These are phyloP conservation scores for Ophiostoma quercus DNA, from an alignment of 2,329 filamentous ascomycete genomes.

Conservation along the genomic window DNA sequence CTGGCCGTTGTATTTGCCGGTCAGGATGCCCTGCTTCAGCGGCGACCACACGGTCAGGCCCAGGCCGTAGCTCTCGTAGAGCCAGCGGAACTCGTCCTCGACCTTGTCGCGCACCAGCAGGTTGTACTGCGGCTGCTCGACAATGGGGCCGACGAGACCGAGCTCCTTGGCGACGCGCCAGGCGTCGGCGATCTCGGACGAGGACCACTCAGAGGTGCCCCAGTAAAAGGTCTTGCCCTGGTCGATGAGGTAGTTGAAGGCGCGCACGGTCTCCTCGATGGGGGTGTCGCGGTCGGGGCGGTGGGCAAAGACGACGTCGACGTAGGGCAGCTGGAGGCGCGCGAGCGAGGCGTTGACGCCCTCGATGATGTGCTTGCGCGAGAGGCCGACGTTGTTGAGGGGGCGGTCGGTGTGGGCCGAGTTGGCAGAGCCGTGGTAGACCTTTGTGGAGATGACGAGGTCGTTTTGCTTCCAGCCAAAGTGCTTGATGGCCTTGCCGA, in stretches of 20 bases:
- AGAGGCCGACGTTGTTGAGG: conserved; percentile 55
- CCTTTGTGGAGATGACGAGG: conserved; percentile 50
- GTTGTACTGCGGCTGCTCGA: conserved; percentile 66
- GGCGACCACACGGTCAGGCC: conserved; percentile 52
- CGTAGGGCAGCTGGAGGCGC: conserved; percentile 54
- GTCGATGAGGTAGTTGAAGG: conserved; percentile 66
- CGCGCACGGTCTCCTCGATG: conserved; percentile 65
- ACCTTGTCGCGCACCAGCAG: conserved; percentile 56
- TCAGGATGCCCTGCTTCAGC: conserved; percentile 52
- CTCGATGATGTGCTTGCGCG: conserved; percentile 58
- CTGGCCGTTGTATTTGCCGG: conserved; percentile 58
- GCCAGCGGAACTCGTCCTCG: conserved; percentile 52
- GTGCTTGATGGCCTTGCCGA: conserved; percentile 50
- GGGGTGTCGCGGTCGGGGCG: conserved; percentile 62
- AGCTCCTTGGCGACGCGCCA: conserved; percentile 55
- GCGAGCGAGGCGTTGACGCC: conserved; percentile 53
- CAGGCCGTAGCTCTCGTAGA: conserved; percentile 53
- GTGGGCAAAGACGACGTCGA: conserved; percentile 66
- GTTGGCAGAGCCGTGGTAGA: conserved; percentile 24
- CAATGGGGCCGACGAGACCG: conserved; percentile 56
- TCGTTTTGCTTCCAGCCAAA: conserved; percentile 51
- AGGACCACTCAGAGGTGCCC: conserved; percentile 66
- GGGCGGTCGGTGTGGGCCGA: conserved; percentile 29
- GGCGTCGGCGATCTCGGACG: conserved; percentile 62
- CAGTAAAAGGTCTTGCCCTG: conserved; percentile 65